These are phyloP conservation scores for Omphalea diandra DNA, from an alignment of 441 rosid species.

Conservation along the genomic window DNA sequence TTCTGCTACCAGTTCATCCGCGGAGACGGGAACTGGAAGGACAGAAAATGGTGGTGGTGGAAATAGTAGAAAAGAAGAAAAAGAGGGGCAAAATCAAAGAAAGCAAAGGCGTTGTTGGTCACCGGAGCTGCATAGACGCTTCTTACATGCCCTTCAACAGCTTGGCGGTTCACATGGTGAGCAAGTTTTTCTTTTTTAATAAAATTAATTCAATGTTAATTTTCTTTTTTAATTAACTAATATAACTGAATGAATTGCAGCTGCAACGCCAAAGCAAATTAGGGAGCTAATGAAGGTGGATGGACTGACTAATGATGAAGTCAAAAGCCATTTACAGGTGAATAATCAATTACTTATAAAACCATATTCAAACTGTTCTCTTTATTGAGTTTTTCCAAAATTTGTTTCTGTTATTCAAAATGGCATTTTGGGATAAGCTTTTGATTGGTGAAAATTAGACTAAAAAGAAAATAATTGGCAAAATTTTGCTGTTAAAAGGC, in stretches of 20 bases:
- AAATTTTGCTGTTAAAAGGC: not conserved
- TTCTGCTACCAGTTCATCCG: constrained; percentile 50
- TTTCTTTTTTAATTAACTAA: not conserved
- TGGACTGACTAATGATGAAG: constrained; percentile 93
- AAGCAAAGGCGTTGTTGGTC: constrained; percentile 88
- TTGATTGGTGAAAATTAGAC: too few relatives aligned
- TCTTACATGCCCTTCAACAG: constrained; percentile 73
- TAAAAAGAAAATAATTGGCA: too few relatives aligned
- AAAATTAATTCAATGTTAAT: too few relatives aligned
- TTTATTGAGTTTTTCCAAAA: too few relatives aligned
- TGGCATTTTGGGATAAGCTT: not conserved
- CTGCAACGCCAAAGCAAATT: constrained; percentile 90
- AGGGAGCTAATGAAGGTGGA: constrained; percentile 96
- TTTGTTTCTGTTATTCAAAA: too few relatives aligned
- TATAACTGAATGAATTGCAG: constrained; percentile 35
- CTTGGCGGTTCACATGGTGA: constrained; percentile 91
- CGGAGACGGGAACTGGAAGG: constrained; percentile 18
- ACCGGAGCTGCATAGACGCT: constrained; percentile 74
- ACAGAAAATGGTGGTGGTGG: constrained; percentile 17
- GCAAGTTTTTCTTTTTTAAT: constrained; percentile 18
- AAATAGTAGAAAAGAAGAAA: constrained; percentile 28
- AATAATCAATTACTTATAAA: not conserved
- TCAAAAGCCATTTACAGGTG: constrained; percentile 99
- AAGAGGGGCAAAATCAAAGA: constrained; percentile 40
- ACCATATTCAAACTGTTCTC: too few relatives aligned